Evolutionary conservation across 768 basidiomycete species (phyloP), one percentile per base, ranked within the genome.

Genomic region (Pleurotus eryngii): DNA sequence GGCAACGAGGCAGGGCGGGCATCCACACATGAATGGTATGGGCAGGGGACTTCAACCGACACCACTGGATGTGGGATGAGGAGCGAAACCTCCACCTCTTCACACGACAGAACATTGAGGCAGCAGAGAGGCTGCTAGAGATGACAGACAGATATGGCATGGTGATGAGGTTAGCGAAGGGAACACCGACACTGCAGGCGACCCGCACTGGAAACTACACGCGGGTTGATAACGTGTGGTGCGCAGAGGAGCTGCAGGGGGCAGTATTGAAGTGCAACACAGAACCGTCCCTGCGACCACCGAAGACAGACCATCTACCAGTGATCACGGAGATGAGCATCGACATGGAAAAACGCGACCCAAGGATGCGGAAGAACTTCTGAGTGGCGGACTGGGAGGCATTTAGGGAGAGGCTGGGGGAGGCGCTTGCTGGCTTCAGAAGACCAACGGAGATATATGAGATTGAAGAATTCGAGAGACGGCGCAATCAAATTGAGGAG

Each of bases 1-100:
- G 20, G 20, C 20, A 20, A 20, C 20, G 20, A 20, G 20, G 20
- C 20, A 20, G 20, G 20, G 20, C 20, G 20, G 20, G 20, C 20
- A 20, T 20, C 20, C 20, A 20, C 20, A 20, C 20, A 20, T 2
- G 20, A 20, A 20, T 20, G 20, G n/a, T 74, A 1, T 70, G 67
- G 70, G 40, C 64, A 0, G 20, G 20, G 20, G 20, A 20, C 20
- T 20, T 20, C 2, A 20, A 20, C 20, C 20, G 20, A 20, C 20
- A 77, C 55, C 72, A 75, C 61, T 68, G 70, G 0, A 38, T 68
- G 3, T 78, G 77, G 76, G 76, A 79, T 17, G 61, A 67, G 1
- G 38, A 51, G 0, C 4, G 56, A 0, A 74, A 77, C 57, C 4
- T 27, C 0, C 66, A 69, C 17, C 63, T 73, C 0, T 71, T 71